Evolutionary conservation across 208 protist genomes (phyloP), one percentile per base, ranked within the genome.

Genomic region (Leishmania major): DNA sequence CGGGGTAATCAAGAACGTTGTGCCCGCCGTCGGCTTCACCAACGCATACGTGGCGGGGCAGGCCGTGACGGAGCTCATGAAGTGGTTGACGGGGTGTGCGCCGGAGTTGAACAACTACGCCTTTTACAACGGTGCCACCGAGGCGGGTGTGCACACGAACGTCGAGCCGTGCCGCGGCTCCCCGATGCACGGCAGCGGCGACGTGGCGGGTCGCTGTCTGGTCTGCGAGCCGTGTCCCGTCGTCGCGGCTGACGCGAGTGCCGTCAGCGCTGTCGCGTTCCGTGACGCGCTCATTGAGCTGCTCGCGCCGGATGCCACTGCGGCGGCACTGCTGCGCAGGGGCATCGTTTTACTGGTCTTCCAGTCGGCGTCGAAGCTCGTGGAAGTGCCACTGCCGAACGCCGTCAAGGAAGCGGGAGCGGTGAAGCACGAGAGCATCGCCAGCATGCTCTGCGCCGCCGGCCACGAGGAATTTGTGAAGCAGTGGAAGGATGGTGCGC

Each of bases 1-100:
- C 77, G 98, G 98, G 70, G 99, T 99, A 0, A 89, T 99, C 15
- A 99, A 99, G 84, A 99, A 99, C 79, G 99, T 99, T 76, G 99
- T 99, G 80, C 99, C 99, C 3, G 99, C 99, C 0, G 99, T 99
- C 47, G 98, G 98, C 51, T 99, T 98, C 60, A 99, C 99, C 45
- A 99, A 99, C 86, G 98, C 99, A 35, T 92, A 99, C 59, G 96
- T 99, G 35, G 95, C 98, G 19, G 95, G 94, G 28, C 91, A 95
- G 47, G 98, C 96, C 45, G 94, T 97, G 7, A 96, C 96, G 49
- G 98, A 99, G 87, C 90, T 92, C 8, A 79, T 99, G 55, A 99
- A 99, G 87, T 84, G 99, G 17, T 85, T 97, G 15, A 99, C 94
- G 11, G 92, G 92, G 62, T 87, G 89, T 53, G 84, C 87, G 22